Evolutionary conservation across 2,329 filamentous ascomycete genomes (phyloP), one percentile per base, ranked within the genome.

Genomic region (Claviceps arundinis): DNA sequence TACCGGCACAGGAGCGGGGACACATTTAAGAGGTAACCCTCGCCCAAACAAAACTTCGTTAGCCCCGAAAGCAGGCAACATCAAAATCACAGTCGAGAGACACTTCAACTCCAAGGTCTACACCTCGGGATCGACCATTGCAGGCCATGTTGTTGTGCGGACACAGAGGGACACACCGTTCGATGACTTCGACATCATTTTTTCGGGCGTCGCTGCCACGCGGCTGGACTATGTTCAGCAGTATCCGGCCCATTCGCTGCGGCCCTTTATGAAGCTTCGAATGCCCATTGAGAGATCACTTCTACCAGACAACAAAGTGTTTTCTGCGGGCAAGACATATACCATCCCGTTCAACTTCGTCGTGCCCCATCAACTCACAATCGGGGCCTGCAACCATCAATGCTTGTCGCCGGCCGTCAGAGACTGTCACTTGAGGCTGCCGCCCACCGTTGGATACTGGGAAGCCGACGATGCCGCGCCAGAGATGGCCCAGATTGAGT

Each of bases 321-420:
- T 80, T 54, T 66, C 73, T 61, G 67, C 70, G n/a, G 74, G 71
- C 2, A 62, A 62, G 56, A 69, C 68, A 26, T 77, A 78, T 63
- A 70, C 60, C 14, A 63, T 81, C 24, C 77, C 77, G n/a, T 78
- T 81, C 66, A 65, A 77, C 65, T 81, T 81, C 56, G 73, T 81
- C 53, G 71, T 81, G 16, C 78, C 78, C n/a, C 68, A 70, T 56
- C 72, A 79, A 51, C 73, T 81, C 54, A 80, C 77, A 17, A 67
- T 80, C 48, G 72, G 71, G 54, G 76, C 77, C 17, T 81, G 78
- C 68, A 73, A 67, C 58, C 77, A 81, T 65, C 58, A 62, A 30
- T 69, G 72, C 51, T 64, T 68, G 42, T 68, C 68, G 42, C 65
- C 68, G n/a, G 65, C 65, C 47, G 67, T 81, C 34, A 69, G 70